Evolutionary conservation across 2,329 filamentous ascomycete species (phyloP), one percentile per base, ranked within the genome.

Genomic region (Torrubiellomyces zombiae): DNA sequence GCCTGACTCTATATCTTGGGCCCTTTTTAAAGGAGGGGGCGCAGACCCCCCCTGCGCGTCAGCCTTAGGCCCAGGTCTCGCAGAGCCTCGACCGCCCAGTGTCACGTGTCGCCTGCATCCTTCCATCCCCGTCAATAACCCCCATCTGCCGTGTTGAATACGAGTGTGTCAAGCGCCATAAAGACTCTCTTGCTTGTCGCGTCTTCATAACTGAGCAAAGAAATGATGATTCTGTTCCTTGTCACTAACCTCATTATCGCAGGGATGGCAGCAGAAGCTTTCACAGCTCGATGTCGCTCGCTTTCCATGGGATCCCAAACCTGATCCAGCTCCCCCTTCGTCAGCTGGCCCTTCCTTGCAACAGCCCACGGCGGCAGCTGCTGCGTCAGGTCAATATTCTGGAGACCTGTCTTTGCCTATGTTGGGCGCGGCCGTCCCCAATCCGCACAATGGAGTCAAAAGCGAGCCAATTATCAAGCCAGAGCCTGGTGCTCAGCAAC

Each of bases 261-360:
- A 95, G 85, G 80, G 75, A 56, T 98, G 89, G 89, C 85, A 95
- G 60, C 65, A 75, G 41, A 94, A 91, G 53, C 65, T 98, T 18
- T 78, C 85, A 2, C 71, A 73, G 38, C 72, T 91, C 36, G 72
- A 77, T 37, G 76, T 95, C 32, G 89, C 89, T 31, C 61, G 69
- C 29, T 94, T 95, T 48, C 86, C 89, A 8, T 98, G 89, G 89
- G 89, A 98, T 46, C 86, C 89, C 21, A 75, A 78, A 45, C 75
- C 77, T 24, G 74, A 78, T 26, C 65, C 68, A n/a, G 36, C 45
- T 10, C 36, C 42, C 13, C 37, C 44, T 34, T 33, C 43, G 48
- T 44, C 54, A 43, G 34, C 52, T 44, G 24, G 46, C 38, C 32
- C 37, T 48, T 24, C 24, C 11, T 7, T 21, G 12, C n/a, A 14